Base-by-base conservation (phyloP, 2,329 filamentous ascomycete genomes). In the Myriosclerotinia curreyana region DNA sequence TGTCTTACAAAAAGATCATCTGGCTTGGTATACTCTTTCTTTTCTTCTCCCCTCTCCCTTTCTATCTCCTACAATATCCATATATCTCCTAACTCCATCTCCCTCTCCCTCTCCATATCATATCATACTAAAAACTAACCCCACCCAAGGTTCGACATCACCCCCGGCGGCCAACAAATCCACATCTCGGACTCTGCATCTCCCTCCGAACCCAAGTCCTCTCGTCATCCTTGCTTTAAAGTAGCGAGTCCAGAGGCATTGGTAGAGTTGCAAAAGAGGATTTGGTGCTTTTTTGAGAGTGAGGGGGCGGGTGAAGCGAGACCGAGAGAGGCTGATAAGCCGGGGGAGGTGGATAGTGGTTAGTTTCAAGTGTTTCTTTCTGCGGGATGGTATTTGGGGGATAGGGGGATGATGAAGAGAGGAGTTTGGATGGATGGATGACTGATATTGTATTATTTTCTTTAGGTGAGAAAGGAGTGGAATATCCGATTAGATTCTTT, bases 401-500 rank as follows among this genome's bases (percentile, higher is more conserved):
- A 22, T 22, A 25, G 11, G 36, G 28, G 25, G n/a, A 25, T 22
- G 64, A 50, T 31, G 56, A 34, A 58, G 48, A 5, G 48, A 28
- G 20, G n/a, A 22, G 22, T 22, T 4, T 22, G 14, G 8, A 20
- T 25, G 42, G 11, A 22, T 22, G n/a, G 9, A 36, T 48, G 20
- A 17, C 12, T 17, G 12, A 36, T 58, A 1, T 1, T 48, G 28
- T 48, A 15, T 14, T 42, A 4, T 14, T 14, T n/a, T 64, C 25
- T 38, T 50, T 60, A 81, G 80, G 83, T 3, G 74, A 34, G 15
- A 76, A 83, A 69, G 84, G 83, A 0, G 79, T 81, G 1, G 85
- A 87, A 72, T 87, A 86, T 69, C 85, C 85, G 0, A 77, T 75
- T 44, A 77, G 86, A 17, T 88, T 88, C 73, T 88, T 88, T 72